phyloP scores from a whole-genome alignment of 2,329 filamentous ascomycete species.

The Alternaria infectoria region DNA sequence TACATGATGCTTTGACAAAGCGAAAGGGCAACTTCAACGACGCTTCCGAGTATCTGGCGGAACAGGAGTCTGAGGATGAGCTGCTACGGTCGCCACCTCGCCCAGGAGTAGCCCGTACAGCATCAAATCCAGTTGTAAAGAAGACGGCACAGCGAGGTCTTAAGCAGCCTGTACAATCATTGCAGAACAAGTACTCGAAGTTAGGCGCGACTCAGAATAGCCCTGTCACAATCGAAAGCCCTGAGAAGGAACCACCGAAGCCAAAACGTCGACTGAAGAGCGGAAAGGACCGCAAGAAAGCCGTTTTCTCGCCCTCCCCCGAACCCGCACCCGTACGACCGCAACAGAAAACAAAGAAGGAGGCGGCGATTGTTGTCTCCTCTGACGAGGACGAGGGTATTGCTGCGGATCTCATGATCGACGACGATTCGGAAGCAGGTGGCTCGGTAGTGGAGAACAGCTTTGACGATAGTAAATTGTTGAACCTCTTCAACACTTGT shows the following conservation, averaged over 20 bases:
- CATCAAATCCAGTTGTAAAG: constrained; percentile 44
- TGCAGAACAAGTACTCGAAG: constrained; percentile 62
- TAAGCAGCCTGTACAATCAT: constrained; percentile 60
- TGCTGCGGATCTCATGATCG: constrained; percentile 42
- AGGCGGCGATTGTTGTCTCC: constrained; percentile 23
- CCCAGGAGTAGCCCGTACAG: constrained; percentile 29
- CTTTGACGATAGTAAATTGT: constrained; percentile 62
- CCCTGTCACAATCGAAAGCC: constrained; percentile 19
- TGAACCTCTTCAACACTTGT: constrained; percentile 85
- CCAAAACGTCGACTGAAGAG: constrained; percentile 56
- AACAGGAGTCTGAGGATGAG: constrained; percentile 45
- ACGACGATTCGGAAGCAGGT: constrained; percentile 55
- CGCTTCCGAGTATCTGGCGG: constrained; percentile 47
- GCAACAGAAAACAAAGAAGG: constrained; percentile 20
- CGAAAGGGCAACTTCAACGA: constrained; percentile 62
- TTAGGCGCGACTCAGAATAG: constrained; percentile 24
- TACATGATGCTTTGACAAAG: constrained; percentile 58
- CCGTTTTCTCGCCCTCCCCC: constrained; percentile 32
- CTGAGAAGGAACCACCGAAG: constrained; percentile 27
- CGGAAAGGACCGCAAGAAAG: constrained; percentile 47
- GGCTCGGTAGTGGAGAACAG: constrained; percentile 27
- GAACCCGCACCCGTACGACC: constrained; percentile 23
- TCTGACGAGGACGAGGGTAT: constrained; percentile 45
- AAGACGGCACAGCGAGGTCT: constrained; percentile 62
- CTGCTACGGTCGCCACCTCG: constrained; percentile 31